Base-by-base conservation (phyloP, 257 asterid genomes). In the Lantana camara region DNA sequence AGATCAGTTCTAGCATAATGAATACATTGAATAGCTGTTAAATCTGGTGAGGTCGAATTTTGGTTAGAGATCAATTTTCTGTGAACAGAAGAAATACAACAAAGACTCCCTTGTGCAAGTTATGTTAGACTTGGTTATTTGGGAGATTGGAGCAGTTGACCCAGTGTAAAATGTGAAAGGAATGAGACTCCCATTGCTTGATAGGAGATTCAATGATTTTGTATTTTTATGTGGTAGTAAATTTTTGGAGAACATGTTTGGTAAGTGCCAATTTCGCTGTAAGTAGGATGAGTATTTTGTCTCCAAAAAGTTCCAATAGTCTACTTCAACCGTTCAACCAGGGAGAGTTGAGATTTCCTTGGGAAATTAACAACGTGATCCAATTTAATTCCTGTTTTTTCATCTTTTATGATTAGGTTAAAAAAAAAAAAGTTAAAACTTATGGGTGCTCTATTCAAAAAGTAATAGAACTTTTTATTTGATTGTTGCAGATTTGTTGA, bases 401-500 rank as follows among this genome's bases (percentile, higher is more conserved):
- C 60, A 44, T 61, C 41, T 16, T 60, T 54, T 42, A 9, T 10
- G 30, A 29, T 19, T 54, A 56, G 45, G 29, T 69, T 23, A 37
- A 46, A 19, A 63, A 35, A 35, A 37, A 46, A 19, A 63, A 35
- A 35, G 37, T 32, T 47, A 14, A 40, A 56, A 41, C 20, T 23
- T 60, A 6, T 52, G 24, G 41, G 12, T 48, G 15, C 47, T 50
- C 22, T 48, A 44, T 46, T 49, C 29, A 16, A 32, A 21, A 68
- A 49, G 21, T 48, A 57, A 44, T 70, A 30, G 58, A 44, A 47
- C 13, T 12, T n/a, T 59, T 57, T 27, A n/a, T 58, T 16, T 79
- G 41, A 69, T 63, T 23, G 58, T 48, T 81, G 74, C 95, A 94
- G 99, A 75, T 94, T 94, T 21, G 96, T 94, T 37, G 99, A 94